Evolutionary conservation across 768 basidiomycete species (phyloP), one percentile per base, ranked within the genome.

Genomic region (Russula brevipes): DNA sequence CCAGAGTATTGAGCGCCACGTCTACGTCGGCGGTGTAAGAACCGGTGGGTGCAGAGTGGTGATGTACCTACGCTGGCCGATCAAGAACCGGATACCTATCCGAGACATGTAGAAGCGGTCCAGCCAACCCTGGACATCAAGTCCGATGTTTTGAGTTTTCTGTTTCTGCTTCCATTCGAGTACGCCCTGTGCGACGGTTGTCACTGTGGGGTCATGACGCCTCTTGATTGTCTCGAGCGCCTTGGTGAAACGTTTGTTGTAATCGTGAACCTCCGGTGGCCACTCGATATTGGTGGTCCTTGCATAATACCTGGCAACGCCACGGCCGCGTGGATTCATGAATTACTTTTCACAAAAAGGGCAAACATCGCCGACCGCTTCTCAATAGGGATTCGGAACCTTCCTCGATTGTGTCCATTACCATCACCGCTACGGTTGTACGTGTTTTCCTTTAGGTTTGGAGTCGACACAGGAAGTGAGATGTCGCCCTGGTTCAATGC

Each of bases 61-160:
- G 50, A 47, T 45, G 39, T 38, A 67, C 65, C 49, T 66, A 95
- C 94, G 94, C 75, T 98, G 94, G 35, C 94, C 97, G 58, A 98
- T 97, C 65, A 99, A 76, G 72, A 98, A 98, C 0, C 97, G 90
- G 68, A 99, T 98, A 0, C 92, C 93, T 52, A 94, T 96, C 33
- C 97, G 87, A 35, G 86, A 89, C 85, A 99, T 85, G 73, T 99
- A 98, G 76, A 98, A 99, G 45, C 97, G 81, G 74, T 98, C 97
- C 67, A 99, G 76, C 91, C 95, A 98, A 31, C 87, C 85, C 73
- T 98, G 96, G 56, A 99, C 89, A 69, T 94, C 92, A 42, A 87
- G 78, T 16, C 89, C 90, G 54, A 94, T 92, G 54, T 84, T 80
- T 39, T 78, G 81, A 14, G 83, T 81, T 51, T 87, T 85, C 71